These are phyloP conservation scores for Sphaerulina vaccinii DNA, from an alignment of 2,329 filamentous ascomycete species.

Conservation along the genomic window DNA sequence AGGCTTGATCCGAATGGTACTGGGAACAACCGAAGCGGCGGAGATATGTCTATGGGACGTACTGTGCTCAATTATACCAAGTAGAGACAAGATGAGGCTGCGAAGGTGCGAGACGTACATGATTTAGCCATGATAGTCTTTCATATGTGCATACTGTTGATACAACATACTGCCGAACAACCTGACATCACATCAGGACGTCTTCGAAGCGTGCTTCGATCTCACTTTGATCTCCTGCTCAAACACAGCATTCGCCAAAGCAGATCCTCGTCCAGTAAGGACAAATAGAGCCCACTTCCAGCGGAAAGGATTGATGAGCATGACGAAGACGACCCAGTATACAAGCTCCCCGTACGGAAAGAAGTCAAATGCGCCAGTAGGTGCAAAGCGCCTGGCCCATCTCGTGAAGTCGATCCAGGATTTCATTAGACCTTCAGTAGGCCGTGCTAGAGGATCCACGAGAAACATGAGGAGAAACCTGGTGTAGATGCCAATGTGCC, in stretches of 20 bases:
- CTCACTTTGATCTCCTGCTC: constrained; percentile 62
- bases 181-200: too few relatives aligned
- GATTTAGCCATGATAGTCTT: too few relatives aligned
- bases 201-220: constrained; percentile 43
- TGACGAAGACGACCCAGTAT: constrained; percentile 82
- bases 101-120: too few relatives aligned
- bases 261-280: constrained; percentile 69
- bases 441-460: constrained; percentile 72
- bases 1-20: too few relatives aligned
- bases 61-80: too few relatives aligned
- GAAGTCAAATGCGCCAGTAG: constrained; percentile 79
- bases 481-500: constrained; percentile 88
- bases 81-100: too few relatives aligned
- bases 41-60: too few relatives aligned
- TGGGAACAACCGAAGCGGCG: too few relatives aligned
- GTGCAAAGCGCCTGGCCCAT: constrained; percentile 65
- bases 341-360: constrained; percentile 83
- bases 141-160: too few relatives aligned
- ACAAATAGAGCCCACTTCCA: constrained; percentile 91
- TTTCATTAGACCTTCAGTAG: constrained; percentile 72
- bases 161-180: too few relatives aligned
- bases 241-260: constrained; percentile 65
- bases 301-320: constrained; percentile 76
- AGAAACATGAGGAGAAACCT: constrained; percentile 84
- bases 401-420: constrained; percentile 84